Conservation (phyloP, 2,329 filamentous ascomycete species). For the Fusarium graminum region DNA sequence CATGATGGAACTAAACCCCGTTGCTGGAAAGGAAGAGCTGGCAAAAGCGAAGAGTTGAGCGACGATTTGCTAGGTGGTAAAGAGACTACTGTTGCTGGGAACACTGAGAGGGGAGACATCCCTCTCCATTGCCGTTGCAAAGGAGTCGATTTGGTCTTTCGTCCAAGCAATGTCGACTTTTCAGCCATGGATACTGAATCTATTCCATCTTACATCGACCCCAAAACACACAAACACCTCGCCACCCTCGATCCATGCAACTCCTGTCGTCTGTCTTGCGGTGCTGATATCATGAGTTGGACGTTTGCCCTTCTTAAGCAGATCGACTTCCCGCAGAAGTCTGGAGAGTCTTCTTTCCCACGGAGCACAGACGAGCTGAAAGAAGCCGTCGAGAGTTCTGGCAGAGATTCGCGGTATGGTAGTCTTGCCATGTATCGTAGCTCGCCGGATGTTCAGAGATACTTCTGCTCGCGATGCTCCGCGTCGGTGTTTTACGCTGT, state of each 20-base stretch:
- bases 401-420: slow-evolving; percentile 55
- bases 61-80: slow-evolving; percentile 49
- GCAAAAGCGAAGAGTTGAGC: slow-evolving; percentile 49
- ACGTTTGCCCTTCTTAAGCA: slow-evolving; percentile 58
- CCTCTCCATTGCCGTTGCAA: slow-evolving; percentile 61
- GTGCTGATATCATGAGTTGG: slow-evolving; percentile 61
- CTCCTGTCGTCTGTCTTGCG: slow-evolving; percentile 60
- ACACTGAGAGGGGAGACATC: slow-evolving; percentile 43
- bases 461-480: slow-evolving; percentile 63
- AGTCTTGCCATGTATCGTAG: slow-evolving; percentile 60
- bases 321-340: slow-evolving; percentile 50
- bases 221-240: slow-evolving; percentile 56
- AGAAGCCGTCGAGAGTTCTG: slow-evolving; percentile 47
- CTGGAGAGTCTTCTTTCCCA: slow-evolving; percentile 24
- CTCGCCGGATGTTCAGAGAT: slow-evolving; percentile 60
- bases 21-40: slow-evolving; percentile 47
- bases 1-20: slow-evolving; percentile 44
- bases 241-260: slow-evolving; percentile 61
- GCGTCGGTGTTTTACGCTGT: slow-evolving; percentile 61
- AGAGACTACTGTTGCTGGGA: slow-evolving; percentile 26
- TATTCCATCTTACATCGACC: slow-evolving; percentile 60
- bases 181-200: slow-evolving; percentile 37
- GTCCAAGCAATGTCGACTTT: slow-evolving; percentile 50
- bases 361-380: slow-evolving; percentile 49
- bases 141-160: slow-evolving; percentile 59